Evolutionary conservation across 495 filamentous ascomycete species (phyloP).

Genomic region (Lasiosphaeria ovina): DNA sequence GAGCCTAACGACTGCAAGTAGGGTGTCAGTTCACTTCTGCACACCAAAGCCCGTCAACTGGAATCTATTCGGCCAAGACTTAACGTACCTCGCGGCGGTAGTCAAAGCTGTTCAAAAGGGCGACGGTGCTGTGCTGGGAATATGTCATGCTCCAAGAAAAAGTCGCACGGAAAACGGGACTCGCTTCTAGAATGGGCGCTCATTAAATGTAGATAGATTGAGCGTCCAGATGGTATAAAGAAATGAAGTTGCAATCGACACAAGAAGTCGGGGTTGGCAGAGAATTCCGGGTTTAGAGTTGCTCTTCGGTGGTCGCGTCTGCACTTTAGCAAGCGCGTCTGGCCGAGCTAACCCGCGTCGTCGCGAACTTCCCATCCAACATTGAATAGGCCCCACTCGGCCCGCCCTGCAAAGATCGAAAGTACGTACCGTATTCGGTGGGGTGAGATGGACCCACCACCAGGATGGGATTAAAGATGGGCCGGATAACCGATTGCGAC

Average conservation of each 20-base stretch:
- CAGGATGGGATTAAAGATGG: constrained; percentile 27
- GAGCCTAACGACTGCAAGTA: not conserved
- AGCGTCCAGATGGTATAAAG: too few species aligned
- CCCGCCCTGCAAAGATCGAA: not conserved
- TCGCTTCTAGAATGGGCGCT: too few species aligned
- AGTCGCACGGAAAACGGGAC: too few species aligned
- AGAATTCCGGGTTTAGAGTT: too few species aligned
- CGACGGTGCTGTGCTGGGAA: too few species aligned
- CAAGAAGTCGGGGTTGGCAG: too few species aligned
- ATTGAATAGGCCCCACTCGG: constrained; percentile 7
- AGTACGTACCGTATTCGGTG: not conserved
- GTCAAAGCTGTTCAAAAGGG: too few species aligned
- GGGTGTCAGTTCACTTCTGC: not conserved
- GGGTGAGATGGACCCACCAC: not conserved
- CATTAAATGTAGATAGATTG: too few species aligned
- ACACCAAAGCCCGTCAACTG: not conserved
- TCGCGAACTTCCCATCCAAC: constrained; percentile 13
- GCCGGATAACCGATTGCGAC: constrained; percentile 13
- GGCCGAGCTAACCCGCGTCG: not conserved
- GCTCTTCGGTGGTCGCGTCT: not conserved
- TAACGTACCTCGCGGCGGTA: not conserved
- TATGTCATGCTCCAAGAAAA: too few species aligned
- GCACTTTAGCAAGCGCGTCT: constrained; percentile 6
- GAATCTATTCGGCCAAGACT: too few species aligned
- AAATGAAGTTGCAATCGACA: too few species aligned